Percentiles rank a stretch among this genome's conserved stretches.
These are phyloP conservation scores for Naegleria fowleri DNA, from an alignment of 208 protist species.

Conservation along the genomic window DNA sequence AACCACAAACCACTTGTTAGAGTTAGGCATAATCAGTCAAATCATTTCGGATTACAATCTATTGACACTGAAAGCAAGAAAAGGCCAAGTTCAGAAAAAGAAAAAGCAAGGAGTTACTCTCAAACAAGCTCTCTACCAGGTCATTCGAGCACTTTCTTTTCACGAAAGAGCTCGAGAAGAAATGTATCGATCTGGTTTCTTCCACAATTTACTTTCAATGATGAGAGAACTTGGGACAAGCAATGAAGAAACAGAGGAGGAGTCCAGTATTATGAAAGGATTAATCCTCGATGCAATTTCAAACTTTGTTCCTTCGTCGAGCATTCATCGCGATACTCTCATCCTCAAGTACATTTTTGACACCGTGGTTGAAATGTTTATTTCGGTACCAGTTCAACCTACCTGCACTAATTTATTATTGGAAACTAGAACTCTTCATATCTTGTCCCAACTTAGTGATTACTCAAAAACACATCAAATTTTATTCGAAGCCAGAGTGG, in stretches of 20 bases:
- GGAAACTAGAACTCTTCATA: background rate
- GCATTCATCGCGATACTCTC: background rate
- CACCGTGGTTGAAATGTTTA: background rate
- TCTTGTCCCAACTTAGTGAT: background rate
- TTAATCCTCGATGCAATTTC: background rate
- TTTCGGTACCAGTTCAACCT: background rate
- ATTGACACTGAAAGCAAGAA: background rate
- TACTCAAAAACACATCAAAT: background rate
- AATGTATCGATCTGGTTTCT: background rate
- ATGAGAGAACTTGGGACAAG: background rate
- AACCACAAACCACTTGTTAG: background rate
- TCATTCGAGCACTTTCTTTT: background rate
- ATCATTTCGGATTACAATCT: background rate
- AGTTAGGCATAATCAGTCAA: background rate
- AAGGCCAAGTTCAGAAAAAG: background rate
- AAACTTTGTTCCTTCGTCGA: conserved; percentile 3
- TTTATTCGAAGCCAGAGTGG: background rate
- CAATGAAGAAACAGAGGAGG: background rate
- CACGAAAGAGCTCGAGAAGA: background rate
- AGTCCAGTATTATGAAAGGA: background rate
- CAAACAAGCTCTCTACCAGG: background rate
- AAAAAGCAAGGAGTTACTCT: background rate
- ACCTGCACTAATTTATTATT: background rate
- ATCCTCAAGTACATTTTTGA: background rate
- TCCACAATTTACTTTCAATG: background rate